Base-by-base conservation (phyloP, 2,329 filamentous ascomycete genomes). In the Colletotrichum spaethianum region DNA sequence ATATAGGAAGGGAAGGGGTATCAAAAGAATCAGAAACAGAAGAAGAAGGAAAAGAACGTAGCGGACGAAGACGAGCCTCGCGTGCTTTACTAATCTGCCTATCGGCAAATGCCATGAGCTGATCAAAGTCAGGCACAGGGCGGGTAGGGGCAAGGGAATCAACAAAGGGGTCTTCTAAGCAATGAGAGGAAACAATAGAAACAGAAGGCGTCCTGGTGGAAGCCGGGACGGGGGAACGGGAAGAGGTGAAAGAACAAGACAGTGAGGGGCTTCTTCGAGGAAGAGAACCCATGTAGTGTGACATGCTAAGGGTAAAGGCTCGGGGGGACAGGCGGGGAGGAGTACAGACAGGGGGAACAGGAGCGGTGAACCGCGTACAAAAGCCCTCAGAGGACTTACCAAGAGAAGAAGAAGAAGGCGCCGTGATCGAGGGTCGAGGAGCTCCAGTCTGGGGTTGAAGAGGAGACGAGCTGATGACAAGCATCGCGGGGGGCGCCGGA, bases 361-460 rank as follows among this genome's bases (percentile, higher is more conserved):
- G 61, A 2, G 36, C 23, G 12, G 61, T 63, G 38, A 53, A 55
- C 18, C 36, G 48, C 26, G 61, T 18, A 42, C 36, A 63, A 63
- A 63, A 63, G 33, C 36, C 61, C 46, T 40, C 26, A 14, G 60
- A 53, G 46, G 61, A 63, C 59, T 48, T 28, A 63, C 46, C 26
- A 63, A 16, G 36, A 53, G 46, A 61, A 16, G 57, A 23, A 20
- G 36, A 63, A 50, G 61, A 42, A 16, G 56, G 36, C 61, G 48
- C 61, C 61, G 61, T 63, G 61, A 63, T 63, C 61, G 48, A 63
- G 61, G 46, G 23, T 38, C 61, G 61, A n/a, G 46, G 18, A 42
- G 46, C 48, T 63, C 33, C 9, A 31, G 46, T 63, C 46, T 42
- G 46, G 11, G 11, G 23, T 53, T 63, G 61, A 42, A 33, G 33